These are phyloP conservation scores for Isabelozyma rhagii DNA, from an alignment of 805 yeast species.

Conservation along the genomic window DNA sequence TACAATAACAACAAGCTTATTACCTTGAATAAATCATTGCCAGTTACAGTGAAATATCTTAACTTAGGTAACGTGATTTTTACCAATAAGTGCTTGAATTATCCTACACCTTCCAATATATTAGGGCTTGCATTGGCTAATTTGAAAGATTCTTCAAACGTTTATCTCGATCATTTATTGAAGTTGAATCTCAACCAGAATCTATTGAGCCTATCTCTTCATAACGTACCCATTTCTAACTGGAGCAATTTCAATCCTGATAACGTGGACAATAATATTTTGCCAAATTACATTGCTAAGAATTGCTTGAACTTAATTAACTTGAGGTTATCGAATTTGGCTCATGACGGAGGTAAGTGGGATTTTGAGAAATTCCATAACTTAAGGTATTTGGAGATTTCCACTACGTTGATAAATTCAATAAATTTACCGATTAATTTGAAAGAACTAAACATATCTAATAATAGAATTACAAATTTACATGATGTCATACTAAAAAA, in stretches of 20 bases:
- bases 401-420: background rate
- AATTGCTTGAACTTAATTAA: background rate
- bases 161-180: background rate
- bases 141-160: conserved; percentile 1
- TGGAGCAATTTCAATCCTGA: background rate
- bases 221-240: background rate
- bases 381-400: background rate
- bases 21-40: conserved; percentile 7
- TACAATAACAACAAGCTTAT: conserved; percentile 7
- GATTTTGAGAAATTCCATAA: background rate
- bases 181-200: background rate
- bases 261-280: background rate
- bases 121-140: background rate
- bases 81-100: background rate
- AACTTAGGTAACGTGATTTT: conserved; percentile 9
- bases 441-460: background rate
- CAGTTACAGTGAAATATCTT: conserved; percentile 7
- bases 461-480: background rate
- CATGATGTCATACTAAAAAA: background rate
- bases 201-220: background rate
- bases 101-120: background rate
- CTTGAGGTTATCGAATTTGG: background rate
- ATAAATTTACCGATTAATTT: background rate
- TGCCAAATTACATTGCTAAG: background rate
- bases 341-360: background rate